A percentile compares a stretch with the other conserved stretches of the same genome.
These are phyloP conservation scores for Aspergillus spinulosporus DNA, from an alignment of 2,329 filamentous ascomycete species.

Conservation along the genomic window DNA sequence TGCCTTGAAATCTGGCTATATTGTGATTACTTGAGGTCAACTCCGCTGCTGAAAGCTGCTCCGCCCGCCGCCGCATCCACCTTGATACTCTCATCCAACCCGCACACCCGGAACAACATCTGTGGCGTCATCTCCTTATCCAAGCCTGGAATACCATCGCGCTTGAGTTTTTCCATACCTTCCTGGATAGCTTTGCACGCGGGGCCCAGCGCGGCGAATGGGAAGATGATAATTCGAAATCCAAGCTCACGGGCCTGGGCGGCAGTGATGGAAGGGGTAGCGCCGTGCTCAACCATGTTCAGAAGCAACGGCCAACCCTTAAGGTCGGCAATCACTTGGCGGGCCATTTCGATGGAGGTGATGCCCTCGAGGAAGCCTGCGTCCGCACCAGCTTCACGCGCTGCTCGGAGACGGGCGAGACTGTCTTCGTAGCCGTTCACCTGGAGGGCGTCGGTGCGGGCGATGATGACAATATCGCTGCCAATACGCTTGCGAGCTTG, in stretches of 20 bases:
- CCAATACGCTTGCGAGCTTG: slow-evolving; percentile 34
- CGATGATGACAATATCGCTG: slow-evolving; percentile 48
- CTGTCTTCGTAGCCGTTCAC: slow-evolving; percentile 43
- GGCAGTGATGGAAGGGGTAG: slow-evolving; percentile 32
- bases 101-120: slow-evolving; percentile 47
- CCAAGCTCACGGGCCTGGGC: slow-evolving; percentile 33
- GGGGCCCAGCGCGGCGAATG: slow-evolving; percentile 42
- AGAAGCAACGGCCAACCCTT: slow-evolving; percentile 43
- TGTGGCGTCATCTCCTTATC: slow-evolving; percentile 37
- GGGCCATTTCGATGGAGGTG: slow-evolving; percentile 40
- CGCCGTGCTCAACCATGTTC: slow-evolving; percentile 49
- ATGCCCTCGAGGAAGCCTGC: slow-evolving; percentile 47
- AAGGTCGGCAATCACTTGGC: slow-evolving; percentile 37
- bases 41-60: slow-evolving; percentile 33
- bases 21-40: slow-evolving; percentile 26
- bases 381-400: slow-evolving; percentile 43
- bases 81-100: slow-evolving; percentile 43
- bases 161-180: slow-evolving; percentile 40
- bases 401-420: slow-evolving; percentile 39
- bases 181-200: slow-evolving; percentile 40
- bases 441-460: slow-evolving; percentile 45
- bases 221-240: slow-evolving; percentile 47
- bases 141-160: slow-evolving; percentile 35
- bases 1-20: not conserved
- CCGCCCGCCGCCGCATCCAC: slow-evolving; percentile 44